These are phyloP conservation scores for Ganoderma lingzhi DNA, from an alignment of 1,284 basidiomycete species.

Conservation along the genomic window DNA sequence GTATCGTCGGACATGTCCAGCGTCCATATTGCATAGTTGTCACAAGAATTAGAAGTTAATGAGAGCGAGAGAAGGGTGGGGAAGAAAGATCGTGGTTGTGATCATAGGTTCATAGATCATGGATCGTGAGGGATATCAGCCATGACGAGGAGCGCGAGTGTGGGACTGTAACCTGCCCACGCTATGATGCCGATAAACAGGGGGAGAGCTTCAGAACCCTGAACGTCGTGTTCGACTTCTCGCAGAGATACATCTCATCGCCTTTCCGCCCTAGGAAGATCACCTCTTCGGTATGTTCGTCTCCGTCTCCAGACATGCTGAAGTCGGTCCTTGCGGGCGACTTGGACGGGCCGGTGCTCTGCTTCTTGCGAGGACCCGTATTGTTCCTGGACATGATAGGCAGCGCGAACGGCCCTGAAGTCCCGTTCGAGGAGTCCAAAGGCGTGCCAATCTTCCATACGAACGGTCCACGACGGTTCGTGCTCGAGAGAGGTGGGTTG, in stretches of 20 bases:
- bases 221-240: slow-evolving; percentile 76
- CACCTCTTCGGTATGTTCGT: slow-evolving; percentile 73
- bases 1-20: slow-evolving; percentile 32
- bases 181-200: slow-evolving; percentile 24
- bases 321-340: slow-evolving; percentile 61
- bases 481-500: slow-evolving; percentile 60
- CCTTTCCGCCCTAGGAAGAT: slow-evolving; percentile 78
- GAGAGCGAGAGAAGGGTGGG: neutral
- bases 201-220: slow-evolving; percentile 68
- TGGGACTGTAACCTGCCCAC: neutral
- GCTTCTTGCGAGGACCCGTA: slow-evolving; percentile 52
- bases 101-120: slow-evolving; percentile 13
- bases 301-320: slow-evolving; percentile 54
- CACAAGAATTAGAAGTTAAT: slow-evolving; percentile 12
- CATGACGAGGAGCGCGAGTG: neutral
- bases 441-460: slow-evolving; percentile 84
- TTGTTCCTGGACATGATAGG: slow-evolving; percentile 38
- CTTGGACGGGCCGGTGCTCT: slow-evolving; percentile 55
- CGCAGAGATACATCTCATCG: slow-evolving; percentile 82
- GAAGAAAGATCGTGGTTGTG: slow-evolving; percentile 9
- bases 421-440: slow-evolving; percentile 50
- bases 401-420: slow-evolving; percentile 48
- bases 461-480: slow-evolving; percentile 74
- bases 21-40: slow-evolving; percentile 13
- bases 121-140: slow-evolving; percentile 13